These are phyloP conservation scores for Proliferodiscus dingleyae DNA, from an alignment of 2,329 filamentous ascomycete species.

Conservation along the genomic window DNA sequence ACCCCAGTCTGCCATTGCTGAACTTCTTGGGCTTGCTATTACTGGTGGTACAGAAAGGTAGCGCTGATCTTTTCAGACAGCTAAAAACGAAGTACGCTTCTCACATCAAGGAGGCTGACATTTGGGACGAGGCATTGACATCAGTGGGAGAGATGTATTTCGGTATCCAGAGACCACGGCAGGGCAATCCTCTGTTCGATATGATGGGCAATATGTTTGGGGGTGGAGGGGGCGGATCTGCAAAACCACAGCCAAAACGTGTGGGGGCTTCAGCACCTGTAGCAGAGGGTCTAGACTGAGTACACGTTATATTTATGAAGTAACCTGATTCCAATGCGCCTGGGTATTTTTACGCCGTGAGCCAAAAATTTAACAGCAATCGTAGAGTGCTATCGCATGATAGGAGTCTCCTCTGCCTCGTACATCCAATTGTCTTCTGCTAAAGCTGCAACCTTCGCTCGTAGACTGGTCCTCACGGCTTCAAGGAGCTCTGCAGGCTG, in stretches of 20 bases:
- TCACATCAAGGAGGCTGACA: constrained; percentile 70
- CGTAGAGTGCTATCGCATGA: constrained; percentile 12
- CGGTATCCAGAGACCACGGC: constrained; percentile 78
- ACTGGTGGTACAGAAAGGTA: constrained; percentile 75
- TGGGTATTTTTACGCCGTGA: constrained; percentile 24
- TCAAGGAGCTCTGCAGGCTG: constrained; percentile 58
- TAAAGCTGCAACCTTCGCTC: constrained; percentile 66
- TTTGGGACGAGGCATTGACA: constrained; percentile 78
- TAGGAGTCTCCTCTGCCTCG: constrained; percentile 44
- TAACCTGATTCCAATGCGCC: constrained; percentile 14
- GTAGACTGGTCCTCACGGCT: constrained; percentile 63
- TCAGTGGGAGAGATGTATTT: constrained; percentile 97
- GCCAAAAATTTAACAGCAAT: constrained; percentile 3
- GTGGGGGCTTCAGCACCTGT: constrained; percentile 42
- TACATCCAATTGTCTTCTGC: constrained; percentile 92
- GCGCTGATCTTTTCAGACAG: constrained; percentile 71
- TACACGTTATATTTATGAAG: constrained; percentile 10
- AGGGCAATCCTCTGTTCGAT: constrained; percentile 90
- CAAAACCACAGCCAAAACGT: constrained; percentile 33
- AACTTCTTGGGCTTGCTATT: constrained; percentile 89
- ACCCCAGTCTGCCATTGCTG: constrained; percentile 85
- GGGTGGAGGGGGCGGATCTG: constrained; percentile 53
- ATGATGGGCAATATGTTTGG: constrained; percentile 98
- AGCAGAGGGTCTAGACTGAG: constrained; percentile 56
- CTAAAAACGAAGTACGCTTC: constrained; percentile 75